Evolutionary conservation across 2,329 filamentous ascomycete genomes (phyloP).

Genomic region (Colletotrichum neosansevieriae): DNA sequence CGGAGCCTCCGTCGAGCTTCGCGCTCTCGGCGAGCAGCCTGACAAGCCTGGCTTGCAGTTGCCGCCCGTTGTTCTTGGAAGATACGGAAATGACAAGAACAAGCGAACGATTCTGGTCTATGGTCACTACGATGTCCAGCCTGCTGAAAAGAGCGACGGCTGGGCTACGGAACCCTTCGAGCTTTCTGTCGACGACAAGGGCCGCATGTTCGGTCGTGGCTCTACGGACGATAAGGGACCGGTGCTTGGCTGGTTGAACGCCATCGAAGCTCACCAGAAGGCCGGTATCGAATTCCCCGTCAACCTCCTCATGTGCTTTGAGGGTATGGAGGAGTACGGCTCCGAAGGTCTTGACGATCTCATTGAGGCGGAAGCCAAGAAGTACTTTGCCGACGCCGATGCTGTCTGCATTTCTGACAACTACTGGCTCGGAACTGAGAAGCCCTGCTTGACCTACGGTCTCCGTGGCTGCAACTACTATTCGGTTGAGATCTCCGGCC

Average conservation of each 20-base stretch:
- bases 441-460: conserved; percentile 97
- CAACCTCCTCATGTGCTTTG: conserved; percentile 99
- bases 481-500: conserved; percentile 88
- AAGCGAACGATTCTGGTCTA: conserved; percentile 98
- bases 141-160: conserved; percentile 90
- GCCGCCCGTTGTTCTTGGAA: conserved; percentile 90
- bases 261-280: conserved; percentile 97
- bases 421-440: conserved; percentile 99
- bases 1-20: conserved; percentile 88
- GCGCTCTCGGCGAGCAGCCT: conserved; percentile 90
- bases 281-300: conserved; percentile 95
- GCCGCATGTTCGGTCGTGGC: conserved; percentile 95
- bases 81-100: conserved; percentile 91
- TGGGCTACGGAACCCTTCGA: conserved; percentile 97
- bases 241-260: conserved; percentile 96
- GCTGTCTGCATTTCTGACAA: conserved; percentile 99
- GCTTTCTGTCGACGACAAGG: conserved; percentile 87
- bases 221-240: conserved; percentile 98
- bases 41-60: conserved; percentile 91
- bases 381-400: conserved; percentile 95
- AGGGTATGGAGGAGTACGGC: conserved; percentile 99
- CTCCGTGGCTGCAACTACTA: conserved; percentile 99
- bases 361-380: conserved; percentile 90
- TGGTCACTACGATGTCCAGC: conserved; percentile 98
- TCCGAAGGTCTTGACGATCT: conserved; percentile 97